Conservation (phyloP, 805 yeast genomes). For the Cyberlindnera nakhonratchasimensis region DNA sequence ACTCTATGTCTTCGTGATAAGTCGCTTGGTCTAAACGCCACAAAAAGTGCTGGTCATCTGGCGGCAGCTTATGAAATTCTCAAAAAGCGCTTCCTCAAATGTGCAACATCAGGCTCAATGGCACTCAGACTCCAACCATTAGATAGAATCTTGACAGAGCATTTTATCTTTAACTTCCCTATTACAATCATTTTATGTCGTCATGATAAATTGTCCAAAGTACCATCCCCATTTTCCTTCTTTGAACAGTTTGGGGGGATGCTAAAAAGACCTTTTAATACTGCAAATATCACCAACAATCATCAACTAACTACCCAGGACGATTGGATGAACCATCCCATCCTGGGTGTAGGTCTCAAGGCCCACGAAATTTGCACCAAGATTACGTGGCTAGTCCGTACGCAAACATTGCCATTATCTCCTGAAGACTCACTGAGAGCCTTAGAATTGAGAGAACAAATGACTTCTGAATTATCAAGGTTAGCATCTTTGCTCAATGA, state of each 20-base stretch:
- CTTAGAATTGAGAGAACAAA: constrained; percentile 11
- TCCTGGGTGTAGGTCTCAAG: constrained; percentile 20
- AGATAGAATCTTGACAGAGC: constrained; percentile 24
- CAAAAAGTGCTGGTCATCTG: constrained; percentile 27
- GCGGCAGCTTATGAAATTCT: constrained; percentile 27
- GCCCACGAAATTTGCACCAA: constrained; percentile 24
- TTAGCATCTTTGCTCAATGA: constrained; percentile 2
- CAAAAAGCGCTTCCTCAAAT: constrained; percentile 21
- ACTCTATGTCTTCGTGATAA: constrained; percentile 28
- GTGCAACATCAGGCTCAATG: constrained; percentile 3
- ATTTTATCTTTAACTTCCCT: constrained; percentile 26
- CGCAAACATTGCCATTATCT: constrained; percentile 15
- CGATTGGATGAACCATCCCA: constrained; percentile 27
- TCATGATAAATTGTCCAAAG: constrained; percentile 21
- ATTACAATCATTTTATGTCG: constrained; percentile 26
- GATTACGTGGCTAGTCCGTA: constrained; percentile 24
- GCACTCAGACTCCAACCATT: constrained; percentile 14
- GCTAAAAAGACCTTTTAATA: constrained; percentile 12
- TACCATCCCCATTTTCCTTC: constrained; percentile 27
- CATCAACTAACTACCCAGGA: not conserved
- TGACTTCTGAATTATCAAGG: constrained; percentile 1
- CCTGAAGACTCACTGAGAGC: constrained; percentile 12
- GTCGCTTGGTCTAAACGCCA: constrained; percentile 26
- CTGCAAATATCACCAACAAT: not conserved
- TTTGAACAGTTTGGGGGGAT: constrained; percentile 23